Base-by-base conservation (phyloP, 371 early-diverging fungal species). In the Apophysomyces variabilis region DNA sequence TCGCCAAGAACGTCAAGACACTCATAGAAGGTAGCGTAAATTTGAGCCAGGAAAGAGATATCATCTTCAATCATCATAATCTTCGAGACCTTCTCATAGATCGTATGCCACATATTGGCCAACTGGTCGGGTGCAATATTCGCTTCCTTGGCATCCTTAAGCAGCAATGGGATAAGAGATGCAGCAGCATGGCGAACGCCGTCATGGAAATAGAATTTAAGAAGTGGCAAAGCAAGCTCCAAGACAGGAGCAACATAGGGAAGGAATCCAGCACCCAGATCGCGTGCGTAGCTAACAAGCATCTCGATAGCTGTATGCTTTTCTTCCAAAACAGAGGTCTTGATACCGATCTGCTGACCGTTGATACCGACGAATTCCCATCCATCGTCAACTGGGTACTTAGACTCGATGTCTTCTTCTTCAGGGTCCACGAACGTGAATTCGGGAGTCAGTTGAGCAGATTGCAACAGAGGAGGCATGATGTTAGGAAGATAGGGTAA, bases 281-380 rank as follows among this genome's bases (percentile, higher is more conserved):
- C 94, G 60, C 92, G 85, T 14, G 96, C 96, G 71, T 98, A 99
- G 72, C 93, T 94, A 38, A 92, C 87, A 62, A 99, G 80, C 97
- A 98, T 97, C 75, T 98, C 98, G 32, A 98, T 92, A 32, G 99
- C 98, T 21, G 95, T 94, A 77, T 92, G 92, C 78, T 98, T 99
- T 68, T 98, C 98, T 74, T 99, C 99, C 64, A 99, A 79, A 11
- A 91, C 87, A 13, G 95, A 88, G 16, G 99, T 98, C 79, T 92
- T 92, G 85, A 99, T 96, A 60, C 96, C 97, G 65, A 99, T 88
- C 73, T 92, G 93, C 78, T 96, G 93, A 21, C 93, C 95, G 43
- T 93, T 91, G 43, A 94, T 83, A 61, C 83, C 90, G 57, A 93
- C 89, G 77, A 96, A 94, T 75, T 96, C 95, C 98, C 98, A 98